phyloP scores from a whole-genome alignment of 192 early-diverging fungal species.

The Coemansia biformis region DNA sequence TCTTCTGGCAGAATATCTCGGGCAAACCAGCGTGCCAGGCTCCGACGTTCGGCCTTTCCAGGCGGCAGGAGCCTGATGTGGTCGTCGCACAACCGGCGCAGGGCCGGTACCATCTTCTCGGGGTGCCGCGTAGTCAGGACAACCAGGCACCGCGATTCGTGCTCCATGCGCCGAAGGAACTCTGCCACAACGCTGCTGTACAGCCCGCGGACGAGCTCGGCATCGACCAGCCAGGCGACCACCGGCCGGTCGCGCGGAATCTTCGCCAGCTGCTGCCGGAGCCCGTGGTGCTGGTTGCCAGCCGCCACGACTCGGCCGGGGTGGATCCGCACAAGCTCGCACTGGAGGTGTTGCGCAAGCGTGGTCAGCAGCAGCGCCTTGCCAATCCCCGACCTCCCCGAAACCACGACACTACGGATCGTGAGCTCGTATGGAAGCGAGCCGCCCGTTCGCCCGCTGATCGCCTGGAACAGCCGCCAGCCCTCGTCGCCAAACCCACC shows the following conservation, averaged over 20 bases:
- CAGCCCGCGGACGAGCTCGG: constrained; percentile 30
- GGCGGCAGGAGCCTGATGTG: constrained; percentile 33
- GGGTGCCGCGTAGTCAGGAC: constrained; percentile 48
- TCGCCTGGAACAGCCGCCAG: constrained; percentile 16
- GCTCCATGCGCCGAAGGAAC: constrained; percentile 7
- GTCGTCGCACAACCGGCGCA: constrained; percentile 34
- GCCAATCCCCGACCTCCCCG: constrained; percentile 44
- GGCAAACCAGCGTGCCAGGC: constrained; percentile 27
- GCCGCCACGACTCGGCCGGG: constrained; percentile 22
- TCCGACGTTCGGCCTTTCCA: constrained; percentile 12
- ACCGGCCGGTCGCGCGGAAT: constrained; percentile 4
- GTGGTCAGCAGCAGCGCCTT: constrained; percentile 33
- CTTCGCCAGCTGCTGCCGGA: constrained; percentile 7
- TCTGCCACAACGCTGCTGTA: constrained; percentile 24
- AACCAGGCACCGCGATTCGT: constrained; percentile 18
- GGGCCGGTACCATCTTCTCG: constrained; percentile 26
- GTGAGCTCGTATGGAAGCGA: constrained; percentile 4
- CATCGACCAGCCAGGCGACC: constrained; percentile 35
- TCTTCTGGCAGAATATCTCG: not conserved
- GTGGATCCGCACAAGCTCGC: constrained; percentile 17
- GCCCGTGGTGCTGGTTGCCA: constrained; percentile 29
- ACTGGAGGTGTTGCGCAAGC: constrained; percentile 13
- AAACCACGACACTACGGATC: constrained; percentile 30
- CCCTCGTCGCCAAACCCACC: constrained; percentile 44
- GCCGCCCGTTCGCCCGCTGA: constrained; percentile 14